These are phyloP conservation scores for Cytospora leucostoma DNA, from an alignment of 2,329 filamentous ascomycete genomes.

Conservation along the genomic window DNA sequence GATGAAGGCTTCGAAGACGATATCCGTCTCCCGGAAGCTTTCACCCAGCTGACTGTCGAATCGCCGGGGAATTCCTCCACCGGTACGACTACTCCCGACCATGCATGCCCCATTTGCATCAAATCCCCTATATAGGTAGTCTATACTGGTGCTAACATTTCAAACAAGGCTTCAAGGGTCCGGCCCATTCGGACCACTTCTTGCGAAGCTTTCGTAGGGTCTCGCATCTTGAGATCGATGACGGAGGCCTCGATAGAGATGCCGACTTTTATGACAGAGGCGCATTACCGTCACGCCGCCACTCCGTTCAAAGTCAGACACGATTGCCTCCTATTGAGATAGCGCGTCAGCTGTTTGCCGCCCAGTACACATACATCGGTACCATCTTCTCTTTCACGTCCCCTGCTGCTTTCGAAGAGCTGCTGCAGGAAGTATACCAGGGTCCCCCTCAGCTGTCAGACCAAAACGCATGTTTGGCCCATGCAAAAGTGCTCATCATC, in stretches of 20 bases:
- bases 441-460: slow-evolving; percentile 45
- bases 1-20: slow-evolving; percentile 36
- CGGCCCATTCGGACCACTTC: slow-evolving; percentile 43
- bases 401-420: slow-evolving; percentile 48
- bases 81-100: slow-evolving; percentile 7
- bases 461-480: slow-evolving; percentile 49
- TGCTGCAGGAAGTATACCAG: slow-evolving; percentile 47
- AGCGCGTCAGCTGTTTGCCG: slow-evolving; percentile 51
- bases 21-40: slow-evolving; percentile 38
- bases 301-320: slow-evolving; percentile 33
- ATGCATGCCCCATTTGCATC: not conserved
- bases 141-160: not conserved
- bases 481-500: slow-evolving; percentile 54
- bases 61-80: slow-evolving; percentile 27
- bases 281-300: slow-evolving; percentile 38
- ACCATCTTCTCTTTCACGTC: slow-evolving; percentile 58
- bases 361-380: slow-evolving; percentile 58
- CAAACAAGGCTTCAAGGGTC: slow-evolving; percentile 38
- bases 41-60: slow-evolving; percentile 40
- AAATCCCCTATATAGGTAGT: not conserved
- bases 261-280: slow-evolving; percentile 40
- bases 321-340: slow-evolving; percentile 52
- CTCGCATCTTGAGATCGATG: slow-evolving; percentile 39
- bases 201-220: slow-evolving; percentile 40
- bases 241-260: slow-evolving; percentile 37